Conservation (phyloP, 148 eudicot genomes). For the Rhododendron simsii region DNA sequence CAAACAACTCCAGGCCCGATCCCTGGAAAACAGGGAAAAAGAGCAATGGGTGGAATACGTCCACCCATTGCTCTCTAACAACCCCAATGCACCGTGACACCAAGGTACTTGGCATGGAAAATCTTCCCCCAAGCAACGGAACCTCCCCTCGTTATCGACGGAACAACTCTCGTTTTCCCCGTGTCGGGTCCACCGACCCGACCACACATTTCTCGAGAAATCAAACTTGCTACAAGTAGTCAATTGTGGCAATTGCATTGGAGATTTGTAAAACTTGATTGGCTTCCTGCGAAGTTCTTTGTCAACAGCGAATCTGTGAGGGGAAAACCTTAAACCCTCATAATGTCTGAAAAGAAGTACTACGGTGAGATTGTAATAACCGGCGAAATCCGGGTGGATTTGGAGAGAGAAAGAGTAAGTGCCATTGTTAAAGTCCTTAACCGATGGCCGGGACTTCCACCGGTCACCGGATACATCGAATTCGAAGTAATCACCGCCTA, state of each 20-base stretch:
- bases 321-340: constrained; percentile 69
- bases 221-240: constrained; percentile 49
- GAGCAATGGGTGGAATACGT: constrained; percentile 91
- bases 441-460: constrained; percentile 86
- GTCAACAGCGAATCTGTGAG: constrained; percentile 57
- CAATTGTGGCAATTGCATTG: constrained; percentile 31
- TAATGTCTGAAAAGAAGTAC: constrained; percentile 66
- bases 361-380: constrained; percentile 63
- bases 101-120: constrained; percentile 71
- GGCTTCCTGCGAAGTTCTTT: constrained; percentile 48
- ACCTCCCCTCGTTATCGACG: constrained; percentile 71
- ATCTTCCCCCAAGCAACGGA: constrained; percentile 45
- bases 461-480: constrained; percentile 59
- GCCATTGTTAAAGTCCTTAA: constrained; percentile 73
- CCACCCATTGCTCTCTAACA: constrained; percentile 95
- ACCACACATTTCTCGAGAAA: constrained; percentile 57
- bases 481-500: constrained; percentile 91
- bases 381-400: constrained; percentile 80
- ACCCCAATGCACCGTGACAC: constrained; percentile 77
- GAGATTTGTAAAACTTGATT: constrained; percentile 35
- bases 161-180: constrained; percentile 56
- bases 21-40: constrained; percentile 41
- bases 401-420: constrained; percentile 67
- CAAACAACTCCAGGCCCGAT: constrained; percentile 78
- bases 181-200: constrained; percentile 95